Base-by-base conservation (phyloP, 805 yeast genomes). In the Millerago galiae region DNA sequence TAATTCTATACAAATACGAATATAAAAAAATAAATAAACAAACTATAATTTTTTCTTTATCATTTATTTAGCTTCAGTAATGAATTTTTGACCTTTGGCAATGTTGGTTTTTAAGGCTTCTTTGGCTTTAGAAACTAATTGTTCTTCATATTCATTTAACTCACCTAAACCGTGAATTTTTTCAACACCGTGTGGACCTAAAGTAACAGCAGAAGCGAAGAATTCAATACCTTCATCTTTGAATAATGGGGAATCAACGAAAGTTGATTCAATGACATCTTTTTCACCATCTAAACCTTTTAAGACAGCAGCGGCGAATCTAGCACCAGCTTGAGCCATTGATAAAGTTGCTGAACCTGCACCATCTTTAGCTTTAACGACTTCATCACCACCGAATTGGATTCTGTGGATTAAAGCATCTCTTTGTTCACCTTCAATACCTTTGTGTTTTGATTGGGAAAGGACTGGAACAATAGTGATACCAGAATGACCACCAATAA, bases 341-440 rank as follows among this genome's bases (percentile, higher is more conserved):
- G 95, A 87, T 56, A 87, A 74, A 48, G 96, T 87, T 54, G 95
- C 95, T 28, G 95, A 85, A 57, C 96, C 96, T 54, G 90, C 88
- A 67, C 96, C 96, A 60, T 85, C 79, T 75, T 87, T 87, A 58
- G 95, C 95, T 71, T 85, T 75, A 56, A 87, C 95, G 54, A 87
- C 95, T 74, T 87, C 96, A 62, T 87, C 96, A 72, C 96, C 96
- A 68, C 95, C 96, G 61, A 84, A 89, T 72, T 89, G 96, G 65
- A 89, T 86, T 68, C 96, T 82, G 75, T 87, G 77, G 62, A 86
- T 75, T 58, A 88, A 74, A 24, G 72, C 68, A 38, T 77, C 82
- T 59, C 75, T 75, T 70, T 68, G 72, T 63, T 84, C 91, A 54
- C 75, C 78, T 56, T 77, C 70, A 83, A 69, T 11, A 24, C 68